Evolutionary conservation across 1,139 yeast species (phyloP).

Genomic region (Magnusiomyces tetraspermus): DNA sequence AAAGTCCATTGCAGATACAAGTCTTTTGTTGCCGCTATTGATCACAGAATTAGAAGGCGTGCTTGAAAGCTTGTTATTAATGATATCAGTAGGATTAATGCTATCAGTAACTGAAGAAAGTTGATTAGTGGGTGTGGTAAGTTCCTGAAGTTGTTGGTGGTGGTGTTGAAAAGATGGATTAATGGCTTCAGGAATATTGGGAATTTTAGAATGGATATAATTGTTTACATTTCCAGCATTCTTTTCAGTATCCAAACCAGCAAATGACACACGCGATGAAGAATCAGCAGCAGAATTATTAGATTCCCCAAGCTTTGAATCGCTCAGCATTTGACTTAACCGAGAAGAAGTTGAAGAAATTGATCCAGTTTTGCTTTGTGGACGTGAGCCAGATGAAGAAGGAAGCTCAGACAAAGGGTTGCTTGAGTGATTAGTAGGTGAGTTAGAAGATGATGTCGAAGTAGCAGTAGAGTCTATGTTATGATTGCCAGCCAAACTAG

Average conservation of each 20-base stretch:
- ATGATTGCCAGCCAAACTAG: too few species aligned
- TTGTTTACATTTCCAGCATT: background rate
- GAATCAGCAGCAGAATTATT: background rate
- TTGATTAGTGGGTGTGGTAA: too few species aligned
- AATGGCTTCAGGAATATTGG: background rate
- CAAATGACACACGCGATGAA: too few species aligned
- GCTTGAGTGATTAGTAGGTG: too few species aligned
- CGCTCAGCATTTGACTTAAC: background rate
- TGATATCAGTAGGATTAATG: background rate
- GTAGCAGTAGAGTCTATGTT: too few species aligned
- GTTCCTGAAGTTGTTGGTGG: too few species aligned
- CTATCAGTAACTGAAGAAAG: too few species aligned
- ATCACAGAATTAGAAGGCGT: background rate
- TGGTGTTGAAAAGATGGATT: too few species aligned
- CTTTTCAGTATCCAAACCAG: background rate
- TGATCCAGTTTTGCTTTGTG: too few species aligned
- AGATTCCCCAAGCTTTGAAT: background rate
- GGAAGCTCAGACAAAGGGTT: too few species aligned
- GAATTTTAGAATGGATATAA: background rate
- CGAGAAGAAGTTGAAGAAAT: background rate
- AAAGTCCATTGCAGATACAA: conserved; percentile 15
- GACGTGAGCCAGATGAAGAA: too few species aligned
- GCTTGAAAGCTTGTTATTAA: background rate
- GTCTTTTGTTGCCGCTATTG: conserved; percentile 8
- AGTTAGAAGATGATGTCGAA: too few species aligned